These are phyloP conservation scores for Pythium dissotocum DNA, from an alignment of 352 stramenopile species.

Conservation along the genomic window DNA sequence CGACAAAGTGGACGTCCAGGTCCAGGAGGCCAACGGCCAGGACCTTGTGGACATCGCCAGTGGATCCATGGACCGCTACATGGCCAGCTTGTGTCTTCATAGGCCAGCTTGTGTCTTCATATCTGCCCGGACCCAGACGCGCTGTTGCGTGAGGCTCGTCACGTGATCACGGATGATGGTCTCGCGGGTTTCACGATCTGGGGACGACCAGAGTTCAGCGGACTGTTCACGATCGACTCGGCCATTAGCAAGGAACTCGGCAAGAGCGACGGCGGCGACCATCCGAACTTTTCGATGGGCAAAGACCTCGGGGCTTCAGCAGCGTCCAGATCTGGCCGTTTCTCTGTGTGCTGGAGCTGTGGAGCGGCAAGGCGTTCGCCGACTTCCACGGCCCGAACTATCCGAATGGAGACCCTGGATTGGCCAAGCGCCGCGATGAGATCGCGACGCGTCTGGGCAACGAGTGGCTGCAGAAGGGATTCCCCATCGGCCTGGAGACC, in stretches of 20 bases:
- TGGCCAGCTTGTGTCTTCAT: slow-evolving; percentile 33
- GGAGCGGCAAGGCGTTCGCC: slow-evolving; percentile 45
- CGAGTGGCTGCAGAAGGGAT: slow-evolving; percentile 46
- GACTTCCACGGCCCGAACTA: slow-evolving; percentile 32
- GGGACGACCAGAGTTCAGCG: slow-evolving; percentile 37
- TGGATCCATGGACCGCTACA: slow-evolving; percentile 47
- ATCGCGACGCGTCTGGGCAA: slow-evolving; percentile 40
- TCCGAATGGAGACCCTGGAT: slow-evolving; percentile 32
- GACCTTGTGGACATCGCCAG: slow-evolving; percentile 34
- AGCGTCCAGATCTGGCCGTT: slow-evolving; percentile 48
- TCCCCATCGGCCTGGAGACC: slow-evolving; percentile 35
- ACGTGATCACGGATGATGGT: slow-evolving; percentile 38
- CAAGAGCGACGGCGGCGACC: slow-evolving; percentile 31
- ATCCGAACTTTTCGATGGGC: slow-evolving; percentile 47
- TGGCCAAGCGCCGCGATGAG: slow-evolving; percentile 26
- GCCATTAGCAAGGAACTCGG: slow-evolving; percentile 35
- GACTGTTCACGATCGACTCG: slow-evolving; percentile 37
- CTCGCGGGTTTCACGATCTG: slow-evolving; percentile 27
- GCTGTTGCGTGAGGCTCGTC: slow-evolving; percentile 44
- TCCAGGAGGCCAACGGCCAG: slow-evolving; percentile 42
- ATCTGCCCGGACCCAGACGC: slow-evolving; percentile 47
- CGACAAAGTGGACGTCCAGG: slow-evolving; percentile 32
- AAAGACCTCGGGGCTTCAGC: slow-evolving; percentile 45
- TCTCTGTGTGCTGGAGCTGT: slow-evolving; percentile 47
- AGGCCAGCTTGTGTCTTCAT: slow-evolving; percentile 28